Base-by-base conservation (phyloP, 2,329 filamentous ascomycete species). In the Colletotrichum filicis region DNA sequence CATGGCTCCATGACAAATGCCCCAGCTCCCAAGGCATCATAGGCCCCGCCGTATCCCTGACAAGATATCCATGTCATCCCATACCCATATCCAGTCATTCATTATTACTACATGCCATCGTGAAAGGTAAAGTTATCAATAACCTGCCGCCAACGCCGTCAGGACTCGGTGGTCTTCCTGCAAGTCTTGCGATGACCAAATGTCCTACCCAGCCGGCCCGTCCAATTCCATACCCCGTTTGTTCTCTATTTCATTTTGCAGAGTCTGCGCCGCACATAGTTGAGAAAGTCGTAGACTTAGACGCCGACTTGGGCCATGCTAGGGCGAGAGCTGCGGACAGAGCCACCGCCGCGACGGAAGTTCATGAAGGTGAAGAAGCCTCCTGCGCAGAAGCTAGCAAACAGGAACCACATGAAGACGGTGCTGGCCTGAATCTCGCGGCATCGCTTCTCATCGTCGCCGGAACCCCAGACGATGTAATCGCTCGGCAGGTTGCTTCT, bases 361-460 rank as follows among this genome's bases (percentile, higher is more conserved):
- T 87, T 86, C 73, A 85, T 83, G 77, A 91, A 80, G 68, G 87
- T 83, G 75, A 93, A 87, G 79, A 90, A 84, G 57, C 91, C 80
- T 53, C 87, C 87, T 4, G 85, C 90, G 32, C 85, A 83, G 78
- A 92, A 93, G 30, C 88, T 86, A 52, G 85, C 87, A 80, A 92
- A 94, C 61, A 94, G 88, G 84, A 95, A 95, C 92, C 92, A 96
- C 83, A 94, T 87, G 84, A 96, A 96, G 49, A 90, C 92, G 42
- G 89, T 90, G 74, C 89, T 89, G 49, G 93, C 93, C 84, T 95
- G 93, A 19, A 94, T 89, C 83, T 94, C 91, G 75, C 90, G 91
- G 84, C 94, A 95, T 76, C 92, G 89, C 85, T 92, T 91, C 80
- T 86, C 81, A 73, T 87, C 85, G 81, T 92, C 80, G 74, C 75